Evolutionary conservation across 345 rosid species (phyloP), one percentile per base, ranked within the genome.

Genomic region (Moricandia moricandioides): DNA sequence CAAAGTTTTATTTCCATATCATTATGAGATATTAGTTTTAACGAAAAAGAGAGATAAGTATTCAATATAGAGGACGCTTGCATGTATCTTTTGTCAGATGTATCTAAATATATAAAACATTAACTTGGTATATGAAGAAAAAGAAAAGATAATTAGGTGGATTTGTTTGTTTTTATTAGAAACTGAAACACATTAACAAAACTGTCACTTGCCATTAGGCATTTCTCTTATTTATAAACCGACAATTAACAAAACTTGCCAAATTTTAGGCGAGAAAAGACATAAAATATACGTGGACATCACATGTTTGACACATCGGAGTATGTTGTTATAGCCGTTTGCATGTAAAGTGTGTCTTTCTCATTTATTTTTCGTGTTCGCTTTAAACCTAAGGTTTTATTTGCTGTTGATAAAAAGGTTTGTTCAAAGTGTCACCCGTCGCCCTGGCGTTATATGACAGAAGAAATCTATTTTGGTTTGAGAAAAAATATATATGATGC

Each of bases 291-390:
- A 71, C 63, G 77, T 65, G 73, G 72, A 59, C 64, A 54, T 72
- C 81, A 78, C 81, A 78, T 78, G 73, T 66, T 78, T 61, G 81
- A 21, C 70, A 78, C 77, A 39, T 72, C 70, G 30, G 63, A 59
- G 69, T 59, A 35, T 37, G 60, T 66, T 31, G 69, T 65, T 34
- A 49, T 71, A 34, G 66, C 71, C 71, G 49, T 61, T 35, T 72
- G 78, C 73, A 78, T 78, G 81, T 67, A 78, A 60, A 72, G 59
- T 67, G 10, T 39, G 52, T 47, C 52, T 12, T 71, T 37, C 58
- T 61, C 60, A 8, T 59, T 66, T 77, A 6, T 21, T 64, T 64
- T 64, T 0, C 63, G 52, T 43, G 39, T 59, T 62, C 56, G 14
- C 58, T 49, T 67, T 63, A n/a, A 63, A 54, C 58, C 0, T 5